phyloP scores from a whole-genome alignment of 805 yeast species.

The Alloascoidea hylecoeti region DNA sequence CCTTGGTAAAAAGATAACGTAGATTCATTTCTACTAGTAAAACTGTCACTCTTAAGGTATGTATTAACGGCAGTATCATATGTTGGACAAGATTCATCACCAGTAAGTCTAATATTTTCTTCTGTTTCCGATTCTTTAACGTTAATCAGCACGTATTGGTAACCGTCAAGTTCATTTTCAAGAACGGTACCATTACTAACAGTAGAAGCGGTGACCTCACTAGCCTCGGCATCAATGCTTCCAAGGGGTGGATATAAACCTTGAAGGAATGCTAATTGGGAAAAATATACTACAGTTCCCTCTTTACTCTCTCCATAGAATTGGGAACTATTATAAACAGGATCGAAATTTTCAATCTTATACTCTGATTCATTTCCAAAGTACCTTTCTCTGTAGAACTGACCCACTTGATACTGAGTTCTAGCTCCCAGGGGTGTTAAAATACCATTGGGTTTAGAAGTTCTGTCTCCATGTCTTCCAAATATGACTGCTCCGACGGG shows the following conservation, averaged over 20 bases:
- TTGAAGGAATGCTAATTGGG: conserved; percentile 29
- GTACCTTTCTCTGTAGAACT: conserved; percentile 27
- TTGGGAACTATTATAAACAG: conserved; percentile 21
- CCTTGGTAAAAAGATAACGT: conserved; percentile 24
- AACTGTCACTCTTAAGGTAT: conserved; percentile 17
- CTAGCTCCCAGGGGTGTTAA: conserved; percentile 29
- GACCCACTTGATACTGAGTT: conserved; percentile 23
- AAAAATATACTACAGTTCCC: conserved; percentile 22
- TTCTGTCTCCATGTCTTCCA: conserved; percentile 35
- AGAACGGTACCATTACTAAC: conserved; percentile 27
- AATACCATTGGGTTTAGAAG: conserved; percentile 27
- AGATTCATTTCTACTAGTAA: conserved; percentile 19
- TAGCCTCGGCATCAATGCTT: conserved; percentile 10
- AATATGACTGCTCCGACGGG: conserved; percentile 29
- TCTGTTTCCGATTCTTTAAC: conserved; percentile 20
- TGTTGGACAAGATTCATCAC: conserved; percentile 27
- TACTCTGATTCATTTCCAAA: conserved; percentile 19
- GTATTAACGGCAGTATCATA: conserved; percentile 18
- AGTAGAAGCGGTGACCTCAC: conserved; percentile 10
- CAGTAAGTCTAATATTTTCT: conserved; percentile 26
- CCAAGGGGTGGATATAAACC: conserved; percentile 31
- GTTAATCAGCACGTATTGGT: conserved; percentile 29
- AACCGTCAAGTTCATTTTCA: conserved; percentile 25
- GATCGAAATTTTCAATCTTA: conserved; percentile 11
- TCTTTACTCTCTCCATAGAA: conserved; percentile 23